phyloP scores from a whole-genome alignment of 2,329 filamentous ascomycete genomes.

The Lachnum nothofagi region DNA sequence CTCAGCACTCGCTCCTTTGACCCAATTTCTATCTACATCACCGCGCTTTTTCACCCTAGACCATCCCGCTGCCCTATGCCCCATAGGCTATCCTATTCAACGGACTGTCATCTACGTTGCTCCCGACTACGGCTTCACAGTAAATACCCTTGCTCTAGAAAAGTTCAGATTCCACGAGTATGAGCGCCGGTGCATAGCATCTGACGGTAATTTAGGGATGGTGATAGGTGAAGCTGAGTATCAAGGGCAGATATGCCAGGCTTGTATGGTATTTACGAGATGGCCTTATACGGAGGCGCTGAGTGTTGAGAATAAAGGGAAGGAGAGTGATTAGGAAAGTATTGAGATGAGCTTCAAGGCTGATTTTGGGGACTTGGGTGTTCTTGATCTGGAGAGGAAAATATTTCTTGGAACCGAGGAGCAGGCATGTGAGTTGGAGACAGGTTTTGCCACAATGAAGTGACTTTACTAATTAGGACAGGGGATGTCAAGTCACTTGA shows the following conservation, averaged over 20 bases:
- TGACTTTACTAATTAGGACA: too few species aligned
- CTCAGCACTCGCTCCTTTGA: too few species aligned
- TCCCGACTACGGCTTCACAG: neutral
- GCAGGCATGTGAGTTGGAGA: too few species aligned
- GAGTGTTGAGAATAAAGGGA: neutral
- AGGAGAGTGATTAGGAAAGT: neutral
- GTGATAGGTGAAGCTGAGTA: neutral
- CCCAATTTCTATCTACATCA: too few species aligned
- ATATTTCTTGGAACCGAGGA: neutral
- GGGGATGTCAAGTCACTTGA: too few species aligned
- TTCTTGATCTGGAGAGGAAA: neutral
- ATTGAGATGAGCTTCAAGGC: neutral
- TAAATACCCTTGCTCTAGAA: neutral
- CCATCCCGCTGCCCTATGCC: neutral
- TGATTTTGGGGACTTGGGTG: neutral
- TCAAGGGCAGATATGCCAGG: neutral
- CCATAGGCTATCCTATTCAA: neutral
- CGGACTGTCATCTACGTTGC: neutral
- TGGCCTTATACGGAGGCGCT: neutral
- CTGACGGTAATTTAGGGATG: neutral
- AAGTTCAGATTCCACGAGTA: neutral
- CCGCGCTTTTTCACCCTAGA: too few species aligned
- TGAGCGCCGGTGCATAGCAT: neutral
- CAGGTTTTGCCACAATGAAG: too few species aligned
- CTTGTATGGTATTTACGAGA: neutral